Percentiles rank a stretch among this genome's conserved stretches.
phyloP scores from a whole-genome alignment of 371 early-diverging fungal species.

The Dinochytrium kinnereticum region DNA sequence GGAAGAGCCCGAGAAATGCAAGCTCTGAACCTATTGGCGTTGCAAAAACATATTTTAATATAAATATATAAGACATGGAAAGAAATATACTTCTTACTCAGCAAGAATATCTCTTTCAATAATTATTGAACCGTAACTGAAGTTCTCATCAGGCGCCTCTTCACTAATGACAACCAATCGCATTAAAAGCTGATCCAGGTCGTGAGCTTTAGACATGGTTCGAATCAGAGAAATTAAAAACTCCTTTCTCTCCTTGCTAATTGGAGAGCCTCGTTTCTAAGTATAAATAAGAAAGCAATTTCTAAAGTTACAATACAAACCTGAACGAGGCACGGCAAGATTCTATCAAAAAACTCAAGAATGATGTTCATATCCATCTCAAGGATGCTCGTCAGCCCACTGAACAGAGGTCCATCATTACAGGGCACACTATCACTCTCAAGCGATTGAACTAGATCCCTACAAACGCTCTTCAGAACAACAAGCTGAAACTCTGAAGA shows the following conservation, averaged over 20 bases:
- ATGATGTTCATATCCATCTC: background rate
- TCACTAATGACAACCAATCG: too few relatives aligned
- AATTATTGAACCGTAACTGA: too few relatives aligned
- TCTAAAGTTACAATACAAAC: background rate
- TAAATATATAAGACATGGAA: too few relatives aligned
- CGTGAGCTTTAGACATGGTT: slow-evolving; percentile 2
- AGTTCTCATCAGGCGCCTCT: too few relatives aligned
- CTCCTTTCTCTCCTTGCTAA: background rate
- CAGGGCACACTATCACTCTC: background rate
- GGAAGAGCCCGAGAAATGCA: slow-evolving; percentile 1
- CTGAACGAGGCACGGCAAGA: background rate
- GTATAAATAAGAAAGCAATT: background rate
- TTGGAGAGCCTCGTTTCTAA: background rate
- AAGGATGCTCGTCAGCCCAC: background rate
- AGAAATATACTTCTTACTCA: too few relatives aligned
- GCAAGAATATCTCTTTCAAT: too few relatives aligned
- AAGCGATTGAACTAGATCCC: background rate
- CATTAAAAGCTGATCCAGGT: slow-evolving; percentile 6
- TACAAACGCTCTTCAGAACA: background rate
- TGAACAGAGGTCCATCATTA: background rate
- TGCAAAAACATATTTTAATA: too few relatives aligned
- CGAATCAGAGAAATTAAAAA: background rate
- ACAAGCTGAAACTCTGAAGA: background rate
- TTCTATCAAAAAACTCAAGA: background rate
- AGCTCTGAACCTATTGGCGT: background rate